phyloP scores from a whole-genome alignment of 2,329 filamentous ascomycete genomes.

The Keithomyces neogunnii region DNA sequence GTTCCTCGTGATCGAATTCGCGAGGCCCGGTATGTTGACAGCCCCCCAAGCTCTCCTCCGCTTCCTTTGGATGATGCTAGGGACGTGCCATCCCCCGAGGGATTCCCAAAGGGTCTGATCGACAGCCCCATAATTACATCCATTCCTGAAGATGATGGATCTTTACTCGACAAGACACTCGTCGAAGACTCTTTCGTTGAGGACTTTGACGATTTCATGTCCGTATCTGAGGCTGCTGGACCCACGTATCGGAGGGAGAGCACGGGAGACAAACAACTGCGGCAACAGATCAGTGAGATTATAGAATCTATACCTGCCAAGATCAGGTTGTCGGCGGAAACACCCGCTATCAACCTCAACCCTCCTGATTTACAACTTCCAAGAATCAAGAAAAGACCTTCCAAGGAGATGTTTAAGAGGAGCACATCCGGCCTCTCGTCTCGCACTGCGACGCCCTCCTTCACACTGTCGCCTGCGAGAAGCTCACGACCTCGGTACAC shows the following conservation, averaged over 20 bases:
- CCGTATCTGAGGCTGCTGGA: constrained; percentile 20
- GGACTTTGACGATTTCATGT: constrained; percentile 35
- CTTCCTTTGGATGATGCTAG: constrained; percentile 11
- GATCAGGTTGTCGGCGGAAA: constrained; percentile 61
- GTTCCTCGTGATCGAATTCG: constrained; percentile 20
- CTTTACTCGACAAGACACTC: constrained; percentile 27
- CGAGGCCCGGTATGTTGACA: constrained; percentile 28
- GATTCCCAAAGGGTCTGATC: constrained; percentile 21
- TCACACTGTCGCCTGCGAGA: constrained; percentile 60
- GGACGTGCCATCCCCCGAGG: constrained; percentile 22
- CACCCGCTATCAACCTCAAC: constrained; percentile 43
- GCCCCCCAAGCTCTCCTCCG: constrained; percentile 42
- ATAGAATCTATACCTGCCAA: constrained; percentile 69
- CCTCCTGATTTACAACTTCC: constrained; percentile 49
- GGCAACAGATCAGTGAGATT: constrained; percentile 72
- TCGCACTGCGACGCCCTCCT: constrained; percentile 55
- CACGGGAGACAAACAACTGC: constrained; percentile 58
- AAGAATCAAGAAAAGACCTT: constrained; percentile 33
- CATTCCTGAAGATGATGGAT: constrained; percentile 31
- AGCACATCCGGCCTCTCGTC: constrained; percentile 45
- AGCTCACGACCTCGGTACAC: constrained; percentile 38
- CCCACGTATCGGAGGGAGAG: constrained; percentile 21
- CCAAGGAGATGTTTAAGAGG: constrained; percentile 35
- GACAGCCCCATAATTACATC: constrained; percentile 37
- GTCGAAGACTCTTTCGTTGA: constrained; percentile 36